These are phyloP conservation scores for Microsporum canis DNA, from an alignment of 2,329 filamentous ascomycete species.

Conservation along the genomic window DNA sequence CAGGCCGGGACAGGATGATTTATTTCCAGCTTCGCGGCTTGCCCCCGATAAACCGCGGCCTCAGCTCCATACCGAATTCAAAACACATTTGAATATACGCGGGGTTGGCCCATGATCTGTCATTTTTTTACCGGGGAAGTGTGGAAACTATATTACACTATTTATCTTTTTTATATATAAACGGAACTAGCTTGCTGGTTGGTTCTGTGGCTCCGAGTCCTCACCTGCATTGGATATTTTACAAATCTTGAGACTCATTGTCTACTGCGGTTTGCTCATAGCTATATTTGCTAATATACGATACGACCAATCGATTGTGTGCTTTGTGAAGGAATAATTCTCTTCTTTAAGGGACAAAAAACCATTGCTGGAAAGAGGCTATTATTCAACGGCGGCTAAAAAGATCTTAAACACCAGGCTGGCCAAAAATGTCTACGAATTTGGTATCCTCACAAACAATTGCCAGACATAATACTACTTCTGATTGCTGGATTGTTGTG, in stretches of 20 bases:
- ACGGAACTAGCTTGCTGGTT: background rate
- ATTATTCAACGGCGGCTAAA: background rate
- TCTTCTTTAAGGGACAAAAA: background rate
- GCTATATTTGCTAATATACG: background rate
- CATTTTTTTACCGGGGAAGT: background rate
- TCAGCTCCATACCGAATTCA: background rate
- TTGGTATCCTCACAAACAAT: conserved; percentile 7
- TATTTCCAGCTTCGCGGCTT: background rate
- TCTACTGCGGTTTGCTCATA: background rate
- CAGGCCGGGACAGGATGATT: background rate
- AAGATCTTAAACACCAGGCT: background rate
- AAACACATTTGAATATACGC: background rate
- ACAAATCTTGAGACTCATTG: background rate
- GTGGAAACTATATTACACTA: background rate
- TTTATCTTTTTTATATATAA: background rate
- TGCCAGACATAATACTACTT: conserved; percentile 34
- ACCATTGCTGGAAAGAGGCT: background rate
- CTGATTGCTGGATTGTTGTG: conserved; percentile 56
- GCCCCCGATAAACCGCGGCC: background rate
- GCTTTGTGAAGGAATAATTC: background rate
- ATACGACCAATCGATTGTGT: background rate
- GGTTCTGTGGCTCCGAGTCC: background rate
- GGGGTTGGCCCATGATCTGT: background rate
- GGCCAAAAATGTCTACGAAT: background rate
- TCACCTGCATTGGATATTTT: background rate